These are phyloP conservation scores for Boletus rex-veris DNA, from an alignment of 768 basidiomycete species.

Conservation along the genomic window DNA sequence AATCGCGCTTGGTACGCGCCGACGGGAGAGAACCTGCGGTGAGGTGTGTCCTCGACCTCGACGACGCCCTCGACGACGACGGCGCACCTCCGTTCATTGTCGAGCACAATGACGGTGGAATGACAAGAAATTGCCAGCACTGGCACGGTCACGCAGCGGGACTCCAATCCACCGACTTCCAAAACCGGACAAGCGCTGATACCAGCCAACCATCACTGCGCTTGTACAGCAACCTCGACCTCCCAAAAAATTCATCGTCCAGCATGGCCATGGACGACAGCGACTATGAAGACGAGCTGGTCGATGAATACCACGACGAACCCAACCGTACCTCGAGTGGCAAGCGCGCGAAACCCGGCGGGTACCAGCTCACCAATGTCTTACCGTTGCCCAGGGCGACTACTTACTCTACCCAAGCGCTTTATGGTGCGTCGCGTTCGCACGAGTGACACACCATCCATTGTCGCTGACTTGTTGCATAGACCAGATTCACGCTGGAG, in stretches of 20 bases:
- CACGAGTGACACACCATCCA: too few species aligned
- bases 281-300: constrained; percentile 20
- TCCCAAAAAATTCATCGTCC: not conserved
- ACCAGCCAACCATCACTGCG: not conserved
- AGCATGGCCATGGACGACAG: constrained; percentile 11
- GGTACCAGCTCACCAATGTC: constrained; percentile 39
- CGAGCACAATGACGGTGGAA: not conserved
- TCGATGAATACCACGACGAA: constrained; percentile 19
- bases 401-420: constrained; percentile 59
- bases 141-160: not conserved
- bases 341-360: constrained; percentile 7
- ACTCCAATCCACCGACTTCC: not conserved
- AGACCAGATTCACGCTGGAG: constrained; percentile 64
- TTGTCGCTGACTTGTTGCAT: not conserved
- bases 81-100: constrained; percentile 10
- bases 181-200: constrained; percentile 2
- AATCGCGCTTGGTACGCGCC: constrained; percentile 51
- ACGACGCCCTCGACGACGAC: constrained; percentile 18
- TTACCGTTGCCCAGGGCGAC: constrained; percentile 56
- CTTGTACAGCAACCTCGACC: constrained; percentile 8
- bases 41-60: not conserved
- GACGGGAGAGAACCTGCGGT: constrained; percentile 9
- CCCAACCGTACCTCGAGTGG: not conserved
- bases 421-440: constrained; percentile 42
- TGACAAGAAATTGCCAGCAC: too few species aligned